Percentiles rank a stretch among this genome's conserved stretches.
phyloP scores from a whole-genome alignment of 768 basidiomycete genomes.

The Suillus spraguei region DNA sequence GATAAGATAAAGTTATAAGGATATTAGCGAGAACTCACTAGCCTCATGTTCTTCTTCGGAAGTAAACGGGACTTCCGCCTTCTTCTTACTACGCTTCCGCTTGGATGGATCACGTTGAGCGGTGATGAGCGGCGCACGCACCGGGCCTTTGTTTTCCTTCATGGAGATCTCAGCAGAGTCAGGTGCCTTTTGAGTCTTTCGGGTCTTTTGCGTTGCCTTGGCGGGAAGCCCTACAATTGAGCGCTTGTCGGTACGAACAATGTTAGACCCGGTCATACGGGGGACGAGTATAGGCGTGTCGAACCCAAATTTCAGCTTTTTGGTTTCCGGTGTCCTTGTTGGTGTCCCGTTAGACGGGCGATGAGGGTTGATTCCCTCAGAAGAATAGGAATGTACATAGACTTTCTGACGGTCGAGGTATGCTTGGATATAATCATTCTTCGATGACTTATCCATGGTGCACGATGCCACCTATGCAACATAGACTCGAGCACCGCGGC shows the following conservation, averaged over 20 bases:
- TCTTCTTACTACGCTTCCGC: slow-evolving; percentile 24
- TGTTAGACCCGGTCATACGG: slow-evolving; percentile 31
- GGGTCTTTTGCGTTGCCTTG: slow-evolving; percentile 6
- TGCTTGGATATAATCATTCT: slow-evolving; percentile 41
- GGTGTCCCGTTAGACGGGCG: slow-evolving; percentile 19
- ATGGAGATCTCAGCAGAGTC: background rate
- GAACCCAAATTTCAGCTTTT: slow-evolving; percentile 39
- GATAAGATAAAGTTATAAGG: background rate
- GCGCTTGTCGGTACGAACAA: slow-evolving; percentile 1
- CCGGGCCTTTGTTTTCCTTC: slow-evolving; percentile 2
- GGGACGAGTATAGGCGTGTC: slow-evolving; percentile 60
- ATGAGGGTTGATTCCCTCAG: slow-evolving; percentile 36
- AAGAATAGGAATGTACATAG: slow-evolving; percentile 45
- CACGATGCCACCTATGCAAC: background rate
- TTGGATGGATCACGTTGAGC: slow-evolving; percentile 16
- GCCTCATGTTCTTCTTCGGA: slow-evolving; percentile 39
- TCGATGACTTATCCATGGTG: slow-evolving; percentile 38
- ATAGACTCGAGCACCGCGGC: background rate
- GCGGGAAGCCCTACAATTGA: background rate
- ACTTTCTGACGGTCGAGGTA: slow-evolving; percentile 54
- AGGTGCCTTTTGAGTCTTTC: slow-evolving; percentile 14
- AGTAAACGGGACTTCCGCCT: slow-evolving; percentile 16
- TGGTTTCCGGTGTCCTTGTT: slow-evolving; percentile 16
- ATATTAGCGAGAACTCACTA: slow-evolving; percentile 30
- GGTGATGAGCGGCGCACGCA: background rate